Evolutionary conservation across 169 alveolate species (phyloP).

Genomic region (Babesia gibsoni): DNA sequence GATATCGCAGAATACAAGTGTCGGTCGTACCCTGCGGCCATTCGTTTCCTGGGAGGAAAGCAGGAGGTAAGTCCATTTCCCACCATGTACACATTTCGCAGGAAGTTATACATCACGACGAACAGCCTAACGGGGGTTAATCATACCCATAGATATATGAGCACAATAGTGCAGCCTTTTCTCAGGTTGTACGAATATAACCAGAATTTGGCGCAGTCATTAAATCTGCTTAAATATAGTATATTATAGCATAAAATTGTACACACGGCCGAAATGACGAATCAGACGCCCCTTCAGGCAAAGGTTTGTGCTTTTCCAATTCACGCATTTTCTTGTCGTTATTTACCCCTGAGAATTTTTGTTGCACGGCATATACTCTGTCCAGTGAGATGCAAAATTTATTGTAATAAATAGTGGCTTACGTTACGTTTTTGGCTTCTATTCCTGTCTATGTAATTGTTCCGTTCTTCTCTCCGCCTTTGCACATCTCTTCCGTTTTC

Average conservation of each 20-base stretch:
- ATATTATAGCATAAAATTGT: not conserved
- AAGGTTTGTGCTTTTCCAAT: slow-evolving; percentile 17
- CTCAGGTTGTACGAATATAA: too few relatives aligned
- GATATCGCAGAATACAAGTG: slow-evolving; percentile 18
- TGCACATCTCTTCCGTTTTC: too few relatives aligned
- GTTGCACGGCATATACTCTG: too few relatives aligned
- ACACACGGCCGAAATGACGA: not conserved
- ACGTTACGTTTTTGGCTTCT: too few relatives aligned
- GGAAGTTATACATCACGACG: not conserved
- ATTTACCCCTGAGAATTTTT: too few relatives aligned
- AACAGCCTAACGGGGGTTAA: not conserved
- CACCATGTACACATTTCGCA: not conserved
- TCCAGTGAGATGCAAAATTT: too few relatives aligned
- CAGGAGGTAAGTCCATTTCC: not conserved
- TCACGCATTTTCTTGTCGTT: too few relatives aligned
- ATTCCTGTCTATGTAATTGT: too few relatives aligned
- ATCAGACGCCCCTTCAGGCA: not conserved
- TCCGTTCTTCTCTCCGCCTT: too few relatives aligned
- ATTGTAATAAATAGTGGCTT: too few relatives aligned
- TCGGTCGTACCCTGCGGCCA: slow-evolving; percentile 20
- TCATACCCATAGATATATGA: slow-evolving; percentile 15
- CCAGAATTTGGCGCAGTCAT: not conserved
- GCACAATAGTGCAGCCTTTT: slow-evolving; percentile 33
- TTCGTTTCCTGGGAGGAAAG: slow-evolving; percentile 19
- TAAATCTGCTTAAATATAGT: not conserved